Percentiles rank a stretch among this genome's conserved stretches.
These are phyloP conservation scores for Colletotrichum siamense DNA, from an alignment of 2,329 filamentous ascomycete species.

Conservation along the genomic window DNA sequence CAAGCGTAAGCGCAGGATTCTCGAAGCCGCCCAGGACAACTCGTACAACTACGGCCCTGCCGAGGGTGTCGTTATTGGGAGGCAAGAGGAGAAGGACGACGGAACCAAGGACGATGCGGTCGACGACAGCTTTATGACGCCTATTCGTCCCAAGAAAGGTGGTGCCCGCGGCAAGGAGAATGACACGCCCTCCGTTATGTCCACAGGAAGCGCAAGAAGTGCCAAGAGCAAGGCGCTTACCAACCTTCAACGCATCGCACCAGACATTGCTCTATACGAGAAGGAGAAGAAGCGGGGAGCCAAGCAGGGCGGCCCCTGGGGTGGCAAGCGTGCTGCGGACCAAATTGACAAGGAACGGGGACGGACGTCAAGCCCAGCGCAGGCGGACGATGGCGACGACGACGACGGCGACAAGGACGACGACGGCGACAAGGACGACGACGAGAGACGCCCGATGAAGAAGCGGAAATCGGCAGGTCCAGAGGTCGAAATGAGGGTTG, in stretches of 20 bases:
- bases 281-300: conserved; percentile 83
- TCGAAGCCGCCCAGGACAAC: conserved; percentile 57
- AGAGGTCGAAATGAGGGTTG: conserved; percentile 74
- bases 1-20: conserved; percentile 55
- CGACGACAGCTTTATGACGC: conserved; percentile 50
- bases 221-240: conserved; percentile 87
- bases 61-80: conserved; percentile 51
- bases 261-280: conserved; percentile 88
- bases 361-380: conserved; percentile 20
- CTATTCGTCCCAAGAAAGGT: conserved; percentile 53
- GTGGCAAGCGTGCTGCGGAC: conserved; percentile 67
- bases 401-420: conserved; percentile 47
- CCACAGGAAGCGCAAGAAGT: conserved; percentile 75
- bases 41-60: conserved; percentile 51
- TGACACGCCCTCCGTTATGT: conserved; percentile 71
- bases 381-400: conserved; percentile 29
- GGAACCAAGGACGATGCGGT: conserved; percentile 44
- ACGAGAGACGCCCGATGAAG: conserved; percentile 63
- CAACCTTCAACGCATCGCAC: conserved; percentile 76
- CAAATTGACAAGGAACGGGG: conserved; percentile 53
- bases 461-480: conserved; percentile 67
- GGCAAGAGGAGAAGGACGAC: conserved; percentile 41
- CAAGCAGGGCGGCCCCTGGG: conserved; percentile 60
- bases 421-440: conserved; percentile 50
- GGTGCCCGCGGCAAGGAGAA: conserved; percentile 79